Evolutionary conservation across 352 stramenopile genomes (phyloP).

Genomic region (Phytophthora cactorum): DNA sequence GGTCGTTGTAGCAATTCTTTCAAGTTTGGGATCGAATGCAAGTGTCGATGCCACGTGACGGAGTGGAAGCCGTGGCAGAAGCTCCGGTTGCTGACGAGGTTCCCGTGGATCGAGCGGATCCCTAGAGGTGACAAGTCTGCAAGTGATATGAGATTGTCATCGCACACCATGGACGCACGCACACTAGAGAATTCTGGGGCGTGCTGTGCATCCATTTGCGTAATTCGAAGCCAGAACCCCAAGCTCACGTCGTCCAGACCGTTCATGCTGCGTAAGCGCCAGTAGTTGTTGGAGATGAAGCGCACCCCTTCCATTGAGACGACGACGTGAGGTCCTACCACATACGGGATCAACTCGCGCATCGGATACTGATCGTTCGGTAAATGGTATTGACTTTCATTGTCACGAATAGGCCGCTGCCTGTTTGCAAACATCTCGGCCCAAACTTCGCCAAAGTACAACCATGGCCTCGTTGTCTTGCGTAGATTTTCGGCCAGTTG

Average conservation of each 20-base stretch:
- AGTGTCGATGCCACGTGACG: constrained; percentile 20
- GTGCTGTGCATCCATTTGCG: constrained; percentile 47
- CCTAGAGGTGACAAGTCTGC: constrained; percentile 51
- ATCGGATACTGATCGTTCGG: constrained; percentile 42
- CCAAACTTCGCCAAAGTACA: constrained; percentile 37
- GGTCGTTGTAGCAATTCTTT: constrained; percentile 18
- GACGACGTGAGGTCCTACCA: constrained; percentile 55
- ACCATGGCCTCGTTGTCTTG: neutral
- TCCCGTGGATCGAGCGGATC: constrained; percentile 60
- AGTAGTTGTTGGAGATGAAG: constrained; percentile 52
- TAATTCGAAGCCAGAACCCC: constrained; percentile 54
- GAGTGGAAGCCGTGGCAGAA: constrained; percentile 25
- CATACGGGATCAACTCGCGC: constrained; percentile 43
- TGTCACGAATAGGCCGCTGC: constrained; percentile 38
- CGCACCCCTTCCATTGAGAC: constrained; percentile 51
- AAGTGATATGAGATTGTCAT: constrained; percentile 43
- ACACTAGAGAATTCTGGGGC: constrained; percentile 18
- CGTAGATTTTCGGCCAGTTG: constrained; percentile 18
- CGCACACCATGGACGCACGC: constrained; percentile 28
- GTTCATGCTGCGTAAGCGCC: constrained; percentile 41
- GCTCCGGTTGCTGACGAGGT: constrained; percentile 25
- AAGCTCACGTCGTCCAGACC: constrained; percentile 70
- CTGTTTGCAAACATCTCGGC: constrained; percentile 17
- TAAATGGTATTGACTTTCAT: constrained; percentile 38
- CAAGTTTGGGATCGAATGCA: constrained; percentile 7